Base-by-base conservation (phyloP, 1,284 basidiomycete genomes). In the Coniferiporia weirii region DNA sequence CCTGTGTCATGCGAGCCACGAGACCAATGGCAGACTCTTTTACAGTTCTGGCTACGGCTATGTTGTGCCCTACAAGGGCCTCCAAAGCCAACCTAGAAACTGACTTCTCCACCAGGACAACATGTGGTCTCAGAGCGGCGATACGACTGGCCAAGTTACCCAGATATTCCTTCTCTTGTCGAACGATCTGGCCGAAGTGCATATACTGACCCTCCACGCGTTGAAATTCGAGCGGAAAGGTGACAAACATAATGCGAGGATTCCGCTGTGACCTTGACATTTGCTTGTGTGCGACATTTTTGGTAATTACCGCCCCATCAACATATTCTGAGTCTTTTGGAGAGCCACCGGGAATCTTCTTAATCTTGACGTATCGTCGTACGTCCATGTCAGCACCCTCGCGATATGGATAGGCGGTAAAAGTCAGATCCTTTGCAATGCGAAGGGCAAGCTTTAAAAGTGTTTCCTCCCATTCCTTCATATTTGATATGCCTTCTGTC, bases 251-350 rank as follows among this genome's bases (percentile, higher is more conserved):
- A 68, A 99, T 85, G 12, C 95, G 87, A 2, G 97, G 95, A 65
- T 91, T 87, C 38, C 77, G 78, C 63, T 89, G 80, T 7, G 76
- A 78, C 56, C 85, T 78, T 27, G 83, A 76, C 90, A 93, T 93
- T 64, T 84, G 84, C 74, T 98, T 98, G 71, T 98, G 96, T 4
- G 95, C 93, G 5, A 98, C 89, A 66, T 99, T 98, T 79, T 99
- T 98, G 19, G 95, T 96, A 68, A 98, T 97, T 52, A 99, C 95
- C 9, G 92, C 93, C 2, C 97, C 97, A 64, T 96, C 92, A 53
- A 99, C 92, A 67, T 96, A 99, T 76, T 98, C 95, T 10, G 93
- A 97, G 70, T 99, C 94, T 35, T 79, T 82, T 38, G 95, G 94
- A 54, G 82, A 79, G 10, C 97, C 97, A 12, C 97, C 97, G 0